Evolutionary conservation across 495 filamentous ascomycete genomes (phyloP).

Genomic region (Friedmanniomyces simplex): DNA sequence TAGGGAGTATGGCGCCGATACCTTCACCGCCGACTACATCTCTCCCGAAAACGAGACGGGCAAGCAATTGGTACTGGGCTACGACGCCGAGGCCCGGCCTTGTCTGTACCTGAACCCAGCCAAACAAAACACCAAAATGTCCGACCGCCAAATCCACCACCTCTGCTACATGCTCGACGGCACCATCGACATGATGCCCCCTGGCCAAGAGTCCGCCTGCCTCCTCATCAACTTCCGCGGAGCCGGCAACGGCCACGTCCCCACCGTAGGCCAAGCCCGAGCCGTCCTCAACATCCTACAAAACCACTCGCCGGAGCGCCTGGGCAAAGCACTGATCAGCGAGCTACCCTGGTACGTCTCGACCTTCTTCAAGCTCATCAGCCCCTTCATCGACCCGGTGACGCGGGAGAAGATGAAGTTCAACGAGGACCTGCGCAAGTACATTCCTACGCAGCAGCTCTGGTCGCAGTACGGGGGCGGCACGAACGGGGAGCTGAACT

Average conservation of each 20-base stretch:
- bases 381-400: conserved; percentile 86
- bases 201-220: conserved; percentile 74
- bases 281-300: conserved; percentile 81
- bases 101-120: conserved; percentile 84
- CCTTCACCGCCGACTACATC: conserved; percentile 71
- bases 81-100: conserved; percentile 68
- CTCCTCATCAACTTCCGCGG: conserved; percentile 85
- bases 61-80: conserved; percentile 83
- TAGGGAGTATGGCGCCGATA: conserved; percentile 67
- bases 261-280: conserved; percentile 62
- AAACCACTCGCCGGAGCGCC: conserved; percentile 83
- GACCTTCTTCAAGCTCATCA: conserved; percentile 91
- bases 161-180: conserved; percentile 92
- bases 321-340: conserved; percentile 80
- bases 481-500: conserved; percentile 48
- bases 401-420: conserved; percentile 91
- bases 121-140: conserved; percentile 82
- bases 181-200: conserved; percentile 73
- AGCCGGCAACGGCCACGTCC: conserved; percentile 62
- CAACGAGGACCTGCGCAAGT: conserved; percentile 71
- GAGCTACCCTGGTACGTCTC: conserved; percentile 82
- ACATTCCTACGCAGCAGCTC: conserved; percentile 69
- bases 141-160: conserved; percentile 85
- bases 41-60: conserved; percentile 88
- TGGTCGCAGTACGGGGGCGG: conserved; percentile 49